Evolutionary conservation across 257 asterid genomes (phyloP).

Genomic region (Agastache rugosa): DNA sequence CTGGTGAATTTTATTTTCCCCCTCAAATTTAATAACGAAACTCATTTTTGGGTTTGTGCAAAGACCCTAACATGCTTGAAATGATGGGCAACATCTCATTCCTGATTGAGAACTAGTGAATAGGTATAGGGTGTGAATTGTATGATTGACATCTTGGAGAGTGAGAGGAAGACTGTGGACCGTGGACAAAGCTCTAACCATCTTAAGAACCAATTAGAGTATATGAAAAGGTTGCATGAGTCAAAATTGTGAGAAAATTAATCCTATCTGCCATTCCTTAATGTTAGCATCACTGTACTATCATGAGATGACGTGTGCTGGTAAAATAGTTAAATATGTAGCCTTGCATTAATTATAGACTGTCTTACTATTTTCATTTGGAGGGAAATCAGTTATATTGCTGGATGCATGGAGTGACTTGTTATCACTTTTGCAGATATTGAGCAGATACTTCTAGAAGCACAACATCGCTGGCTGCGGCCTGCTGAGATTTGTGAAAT

Average conservation of each 20-base stretch:
- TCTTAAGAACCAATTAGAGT: neutral
- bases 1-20: neutral
- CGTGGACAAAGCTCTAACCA: neutral
- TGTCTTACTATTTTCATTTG: neutral
- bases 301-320: neutral
- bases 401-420: constrained; percentile 25
- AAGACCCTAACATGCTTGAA: constrained; percentile 13
- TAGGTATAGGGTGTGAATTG: neutral
- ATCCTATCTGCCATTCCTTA: neutral
- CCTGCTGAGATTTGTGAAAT: constrained; percentile 95
- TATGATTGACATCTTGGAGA: neutral
- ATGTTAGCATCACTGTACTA: constrained; percentile 1
- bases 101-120: neutral
- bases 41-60: neutral
- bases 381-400: neutral
- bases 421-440: constrained; percentile 66
- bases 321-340: constrained; percentile 1
- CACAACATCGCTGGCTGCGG: constrained; percentile 89
- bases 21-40: neutral
- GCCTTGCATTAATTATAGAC: neutral
- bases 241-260: neutral
- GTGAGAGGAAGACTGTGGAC: constrained; percentile 9
- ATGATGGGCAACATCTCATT: neutral
- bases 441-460: constrained; percentile 79
- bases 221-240: neutral